These are phyloP conservation scores for Lanzia echinophila DNA, from an alignment of 2,329 filamentous ascomycete genomes.

Conservation along the genomic window DNA sequence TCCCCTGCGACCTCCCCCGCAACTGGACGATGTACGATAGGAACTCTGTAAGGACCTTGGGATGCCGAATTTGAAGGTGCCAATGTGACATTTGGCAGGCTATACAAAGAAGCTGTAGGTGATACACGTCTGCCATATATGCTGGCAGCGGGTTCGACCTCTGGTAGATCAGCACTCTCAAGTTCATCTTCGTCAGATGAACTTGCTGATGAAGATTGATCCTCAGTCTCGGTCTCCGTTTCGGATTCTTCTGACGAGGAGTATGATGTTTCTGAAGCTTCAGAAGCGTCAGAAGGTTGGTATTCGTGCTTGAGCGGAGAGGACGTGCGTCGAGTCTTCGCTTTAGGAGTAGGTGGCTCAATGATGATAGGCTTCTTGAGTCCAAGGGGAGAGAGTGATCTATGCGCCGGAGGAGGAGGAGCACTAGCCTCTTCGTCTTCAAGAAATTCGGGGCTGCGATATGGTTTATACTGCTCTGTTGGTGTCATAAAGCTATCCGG, in stretches of 20 bases:
- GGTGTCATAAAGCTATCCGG: neutral
- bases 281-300: conserved; percentile 69
- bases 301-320: conserved; percentile 98
- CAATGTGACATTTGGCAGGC: conserved; percentile 42
- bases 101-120: conserved; percentile 9
- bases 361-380: conserved; percentile 29
- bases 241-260: conserved; percentile 44
- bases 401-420: conserved; percentile 27
- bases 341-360: conserved; percentile 21
- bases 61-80: conserved; percentile 78
- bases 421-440: conserved; percentile 18
- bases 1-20: conserved; percentile 40
- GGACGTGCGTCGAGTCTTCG: conserved; percentile 63
- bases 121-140: conserved; percentile 10
- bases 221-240: conserved; percentile 10
- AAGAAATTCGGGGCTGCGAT: neutral
- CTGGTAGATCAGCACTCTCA: conserved; percentile 7
- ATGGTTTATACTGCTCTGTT: neutral
- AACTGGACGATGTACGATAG: conserved; percentile 25
- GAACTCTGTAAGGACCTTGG: conserved; percentile 44
- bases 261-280: conserved; percentile 62
- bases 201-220: conserved; percentile 7
- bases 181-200: conserved; percentile 8
- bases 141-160: conserved; percentile 3
- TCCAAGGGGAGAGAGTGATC: conserved; percentile 39